phyloP scores from a whole-genome alignment of 129 eudicot genomes.

The Arctium minus region DNA sequence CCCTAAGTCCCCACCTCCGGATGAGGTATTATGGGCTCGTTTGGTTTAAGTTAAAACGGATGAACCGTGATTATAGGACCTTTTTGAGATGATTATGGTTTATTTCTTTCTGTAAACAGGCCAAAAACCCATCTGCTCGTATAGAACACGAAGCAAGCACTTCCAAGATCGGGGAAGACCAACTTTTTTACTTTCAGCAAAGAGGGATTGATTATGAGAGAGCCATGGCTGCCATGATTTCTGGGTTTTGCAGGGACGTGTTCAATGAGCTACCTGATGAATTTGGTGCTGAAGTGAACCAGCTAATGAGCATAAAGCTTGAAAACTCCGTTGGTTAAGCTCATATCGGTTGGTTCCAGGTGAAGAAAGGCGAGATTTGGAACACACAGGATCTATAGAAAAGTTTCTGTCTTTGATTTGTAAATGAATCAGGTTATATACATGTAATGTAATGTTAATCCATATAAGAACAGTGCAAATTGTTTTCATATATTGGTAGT shows the following conservation, averaged over 20 bases:
- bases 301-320: conserved; percentile 92
- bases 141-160: conserved; percentile 98
- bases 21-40: too few relatives aligned
- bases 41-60: too few relatives aligned
- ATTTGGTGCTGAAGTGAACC: conserved; percentile 94
- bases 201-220: conserved; percentile 93
- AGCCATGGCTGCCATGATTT: conserved; percentile 98
- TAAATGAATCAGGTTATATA: conserved; percentile 18
- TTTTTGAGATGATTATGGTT: background rate
- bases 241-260: conserved; percentile 92
- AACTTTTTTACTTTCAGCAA: conserved; percentile 91
- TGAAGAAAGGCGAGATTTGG: background rate
- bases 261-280: conserved; percentile 95
- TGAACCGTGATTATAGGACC: background rate
- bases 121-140: conserved; percentile 67
- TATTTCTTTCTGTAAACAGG: conserved; percentile 34
- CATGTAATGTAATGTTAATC: conserved; percentile 21
- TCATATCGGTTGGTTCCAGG: background rate
- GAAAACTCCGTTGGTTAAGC: conserved; percentile 91
- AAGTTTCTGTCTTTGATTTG: conserved; percentile 2
- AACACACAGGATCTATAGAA: conserved; percentile 4
- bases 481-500: conserved; percentile 2
- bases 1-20: too few relatives aligned
- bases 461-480: conserved; percentile 3
- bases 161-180: conserved; percentile 95